phyloP scores from a whole-genome alignment of 495 filamentous ascomycete species.

The Penicillium manginii region DNA sequence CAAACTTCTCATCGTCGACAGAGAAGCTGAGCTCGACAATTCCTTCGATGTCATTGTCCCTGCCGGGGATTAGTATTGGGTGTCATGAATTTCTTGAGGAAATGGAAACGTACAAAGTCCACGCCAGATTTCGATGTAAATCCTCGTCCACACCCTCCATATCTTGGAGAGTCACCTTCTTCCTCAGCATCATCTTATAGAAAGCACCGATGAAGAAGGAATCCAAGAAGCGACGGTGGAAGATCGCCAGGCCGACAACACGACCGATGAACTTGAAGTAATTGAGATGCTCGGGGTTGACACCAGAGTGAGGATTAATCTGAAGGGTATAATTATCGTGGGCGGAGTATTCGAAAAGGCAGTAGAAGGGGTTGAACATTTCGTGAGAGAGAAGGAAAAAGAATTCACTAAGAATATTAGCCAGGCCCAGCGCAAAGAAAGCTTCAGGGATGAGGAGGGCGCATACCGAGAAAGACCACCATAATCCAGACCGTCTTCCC shows the following conservation, averaged over 20 bases:
- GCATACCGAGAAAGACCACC: slow-evolving; percentile 86
- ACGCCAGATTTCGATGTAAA: slow-evolving; percentile 91
- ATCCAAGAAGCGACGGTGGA: slow-evolving; percentile 96
- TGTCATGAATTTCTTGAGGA: background rate
- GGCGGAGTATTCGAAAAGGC: slow-evolving; percentile 98
- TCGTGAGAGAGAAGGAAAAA: slow-evolving; percentile 99
- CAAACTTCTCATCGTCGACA: slow-evolving; percentile 96
- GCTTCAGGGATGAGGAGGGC: background rate
- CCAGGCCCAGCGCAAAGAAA: slow-evolving; percentile 26
- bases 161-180: slow-evolving; percentile 87
- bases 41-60: slow-evolving; percentile 92
- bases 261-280: slow-evolving; percentile 99
- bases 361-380: slow-evolving; percentile 99
- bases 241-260: slow-evolving; percentile 96
- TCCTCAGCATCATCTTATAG: slow-evolving; percentile 99
- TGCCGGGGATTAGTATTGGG: slow-evolving; percentile 33
- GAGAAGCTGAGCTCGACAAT: slow-evolving; percentile 93
- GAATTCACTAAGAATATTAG: slow-evolving; percentile 72
- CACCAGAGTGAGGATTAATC: slow-evolving; percentile 99
- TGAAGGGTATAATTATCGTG: slow-evolving; percentile 99
- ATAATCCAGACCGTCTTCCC: slow-evolving; percentile 97
- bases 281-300: slow-evolving; percentile 98
- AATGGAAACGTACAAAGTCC: slow-evolving; percentile 71
- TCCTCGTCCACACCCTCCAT: slow-evolving; percentile 99
- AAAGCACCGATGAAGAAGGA: slow-evolving; percentile 99